Base-by-base conservation (phyloP, 1,284 basidiomycete species). In the Exsudoporus floridanus region DNA sequence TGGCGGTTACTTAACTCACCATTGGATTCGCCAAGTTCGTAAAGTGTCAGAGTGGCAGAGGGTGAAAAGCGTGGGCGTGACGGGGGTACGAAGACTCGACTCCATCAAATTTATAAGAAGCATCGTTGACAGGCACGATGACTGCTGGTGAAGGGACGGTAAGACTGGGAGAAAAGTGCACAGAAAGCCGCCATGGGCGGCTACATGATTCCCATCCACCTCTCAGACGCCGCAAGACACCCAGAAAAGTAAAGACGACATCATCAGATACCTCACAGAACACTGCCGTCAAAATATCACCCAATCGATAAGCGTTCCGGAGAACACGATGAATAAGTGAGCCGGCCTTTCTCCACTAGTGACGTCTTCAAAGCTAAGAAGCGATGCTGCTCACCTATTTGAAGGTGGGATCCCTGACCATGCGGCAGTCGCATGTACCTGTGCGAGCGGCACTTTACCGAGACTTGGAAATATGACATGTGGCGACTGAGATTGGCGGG, bases 41-140 rank as follows among this genome's bases (percentile, higher is more conserved):
- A 34, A 27, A 18, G 39, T 33, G 41, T 53, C 42, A 28, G 40
- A 57, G 38, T 27, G 38, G 35, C n/a, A 42, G 19, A 28, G n/a
- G 33, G 45, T 1, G 12, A 5, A 33, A 38, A 51, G 31, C 23
- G 40, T 27, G 40, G 30, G 35, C 31, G 12, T 48, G 34, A 25
- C 55, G 54, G 12, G 21, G 23, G 34, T 18, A 31, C 7, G 18
- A 40, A 27, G 25, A 9, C 16, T 21, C n/a, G 13, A 21, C 23
- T 27, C 8, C 18, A 18, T 33, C n/a, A 41, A 38, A 59, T 64
- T 67, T 64, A 67, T 64, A 64, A n/a, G 21, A 36, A 49, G 14
- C 21, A 21, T 41, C 28, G 21, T 40, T 33, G 27, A 27, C n/a
- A 40, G 14, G 37, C 30, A 39, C 19, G 39, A 28, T 19, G 30